Base-by-base conservation (phyloP, 306 rosid species). In the Spatholobus suberectus region DNA sequence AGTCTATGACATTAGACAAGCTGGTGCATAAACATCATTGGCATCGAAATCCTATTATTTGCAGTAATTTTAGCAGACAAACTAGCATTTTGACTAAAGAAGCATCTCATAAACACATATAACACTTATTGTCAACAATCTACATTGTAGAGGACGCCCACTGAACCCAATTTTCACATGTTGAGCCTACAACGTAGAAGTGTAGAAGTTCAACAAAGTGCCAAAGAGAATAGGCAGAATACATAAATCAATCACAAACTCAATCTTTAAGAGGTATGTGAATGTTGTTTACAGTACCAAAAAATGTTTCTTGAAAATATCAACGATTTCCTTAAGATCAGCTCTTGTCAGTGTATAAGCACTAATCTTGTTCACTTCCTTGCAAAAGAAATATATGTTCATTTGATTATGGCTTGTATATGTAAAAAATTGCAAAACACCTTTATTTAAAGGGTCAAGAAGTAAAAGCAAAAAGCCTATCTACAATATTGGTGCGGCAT, bases 301-400 rank as follows among this genome's bases (percentile, higher is more conserved):
- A 51, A 87, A 80, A 12, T 82, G 88, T 63, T 80, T 86, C 87
- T 83, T 90, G 91, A 77, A 94, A 63, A 2, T 0, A 13, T 73
- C 89, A n/a, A 91, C 82, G 5, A 77, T 11, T 76, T 89, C 87
- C 27, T 72, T 41, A 10, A 92, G 91, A 82, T 92, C 89, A 14
- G 15, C 20, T 82, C 86, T 90, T 49, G 95, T 91, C 67, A 72
- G 82, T 78, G 89, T 86, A 66, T 92, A 94, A 47, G 93, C 94
- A 69, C 85, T 89, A 46, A 89, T 85, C 86, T 89, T 90, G 86
- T 90, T 89, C 76, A 92, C 4, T 81, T 84, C 92, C 97, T n/a
- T 90, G 88, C 86, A 73, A 67, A 59, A 54, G 76, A 63, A 41
- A 58, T 75, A 78, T 21, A 29, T n/a, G n/a, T n/a, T n/a, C n/a